phyloP scores from a whole-genome alignment of 2,329 filamentous ascomycete species.

The Teratosphaeria viscida region DNA sequence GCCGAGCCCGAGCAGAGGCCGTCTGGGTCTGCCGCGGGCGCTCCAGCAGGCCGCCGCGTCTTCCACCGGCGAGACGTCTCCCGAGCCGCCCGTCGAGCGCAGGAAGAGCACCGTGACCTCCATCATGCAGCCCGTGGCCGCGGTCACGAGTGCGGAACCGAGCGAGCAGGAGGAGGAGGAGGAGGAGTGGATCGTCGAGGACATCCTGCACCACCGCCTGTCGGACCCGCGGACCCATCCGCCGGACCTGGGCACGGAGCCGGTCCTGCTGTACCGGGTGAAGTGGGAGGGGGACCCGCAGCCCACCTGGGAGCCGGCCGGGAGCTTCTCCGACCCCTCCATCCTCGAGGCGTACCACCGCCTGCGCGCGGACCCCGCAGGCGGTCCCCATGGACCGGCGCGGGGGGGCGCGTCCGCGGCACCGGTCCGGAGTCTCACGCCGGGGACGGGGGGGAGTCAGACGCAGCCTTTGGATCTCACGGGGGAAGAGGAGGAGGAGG shows the following conservation, averaged over 20 bases:
- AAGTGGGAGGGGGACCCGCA: constrained; percentile 25
- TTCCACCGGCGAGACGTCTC: not conserved
- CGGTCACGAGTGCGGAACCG: not conserved
- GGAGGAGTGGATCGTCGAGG: constrained; percentile 19
- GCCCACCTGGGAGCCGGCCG: constrained; percentile 24
- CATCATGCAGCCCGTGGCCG: constrained; percentile 1
- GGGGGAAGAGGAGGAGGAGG: constrained; percentile 2
- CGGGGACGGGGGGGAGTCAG: not conserved
- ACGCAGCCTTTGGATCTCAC: not conserved
- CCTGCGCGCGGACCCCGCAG: not conserved
- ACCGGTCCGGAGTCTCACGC: not conserved
- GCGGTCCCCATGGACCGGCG: not conserved
- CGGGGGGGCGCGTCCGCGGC: not conserved
- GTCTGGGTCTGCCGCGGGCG: not conserved
- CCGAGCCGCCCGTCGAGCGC: not conserved
- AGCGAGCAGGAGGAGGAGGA: constrained; percentile 8
- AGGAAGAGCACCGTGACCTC: constrained; percentile 1
- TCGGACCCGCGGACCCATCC: constrained; percentile 22
- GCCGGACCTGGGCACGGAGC: constrained; percentile 12
- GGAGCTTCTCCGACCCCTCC: constrained; percentile 20
- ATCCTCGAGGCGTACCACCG: constrained; percentile 18
- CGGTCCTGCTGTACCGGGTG: constrained; percentile 23
- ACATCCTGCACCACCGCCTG: constrained; percentile 19
- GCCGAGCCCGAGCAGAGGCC: not conserved
- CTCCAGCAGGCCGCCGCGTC: not conserved